These are phyloP conservation scores for Fusarium sp. DNA, from an alignment of 2,329 filamentous ascomycete species.

Conservation along the genomic window DNA sequence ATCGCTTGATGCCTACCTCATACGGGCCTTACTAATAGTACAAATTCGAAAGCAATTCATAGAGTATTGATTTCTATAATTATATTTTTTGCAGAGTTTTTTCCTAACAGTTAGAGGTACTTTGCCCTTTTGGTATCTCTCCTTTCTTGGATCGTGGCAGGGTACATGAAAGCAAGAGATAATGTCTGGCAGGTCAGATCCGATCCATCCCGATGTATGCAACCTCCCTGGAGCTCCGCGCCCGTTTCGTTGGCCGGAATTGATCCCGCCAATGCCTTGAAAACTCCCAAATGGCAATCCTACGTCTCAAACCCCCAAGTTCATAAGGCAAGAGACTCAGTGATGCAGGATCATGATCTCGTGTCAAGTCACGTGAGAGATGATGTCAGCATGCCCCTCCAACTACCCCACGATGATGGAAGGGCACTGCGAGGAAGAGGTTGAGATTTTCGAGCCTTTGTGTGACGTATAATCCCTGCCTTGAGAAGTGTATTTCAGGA, in stretches of 20 bases:
- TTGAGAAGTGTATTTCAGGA: slow-evolving; percentile 49
- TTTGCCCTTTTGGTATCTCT: no score
- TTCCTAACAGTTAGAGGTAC: no score
- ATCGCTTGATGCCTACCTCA: no score
- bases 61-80: no score
- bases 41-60: no score
- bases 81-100: no score
- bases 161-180: not conserved
- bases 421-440: slow-evolving; percentile 20
- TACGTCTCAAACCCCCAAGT: not conserved
- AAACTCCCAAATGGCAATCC: not conserved
- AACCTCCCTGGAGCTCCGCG: not conserved
- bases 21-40: no score
- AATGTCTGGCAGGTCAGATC: not conserved
- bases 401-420: slow-evolving; percentile 27
- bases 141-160: not conserved
- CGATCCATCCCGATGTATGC: not conserved
- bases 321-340: not conserved
- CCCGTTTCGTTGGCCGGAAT: not conserved
- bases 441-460: slow-evolving; percentile 24
- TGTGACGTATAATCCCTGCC: not conserved
- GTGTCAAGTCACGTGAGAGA: slow-evolving; percentile 20
- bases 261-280: not conserved
- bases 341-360: not conserved
- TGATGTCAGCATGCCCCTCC: slow-evolving; percentile 38